A percentile compares a stretch with the other conserved stretches of the same genome.
These are phyloP conservation scores for Eucommia ulmoides DNA, from an alignment of 257 asterid genomes.

Conservation along the genomic window DNA sequence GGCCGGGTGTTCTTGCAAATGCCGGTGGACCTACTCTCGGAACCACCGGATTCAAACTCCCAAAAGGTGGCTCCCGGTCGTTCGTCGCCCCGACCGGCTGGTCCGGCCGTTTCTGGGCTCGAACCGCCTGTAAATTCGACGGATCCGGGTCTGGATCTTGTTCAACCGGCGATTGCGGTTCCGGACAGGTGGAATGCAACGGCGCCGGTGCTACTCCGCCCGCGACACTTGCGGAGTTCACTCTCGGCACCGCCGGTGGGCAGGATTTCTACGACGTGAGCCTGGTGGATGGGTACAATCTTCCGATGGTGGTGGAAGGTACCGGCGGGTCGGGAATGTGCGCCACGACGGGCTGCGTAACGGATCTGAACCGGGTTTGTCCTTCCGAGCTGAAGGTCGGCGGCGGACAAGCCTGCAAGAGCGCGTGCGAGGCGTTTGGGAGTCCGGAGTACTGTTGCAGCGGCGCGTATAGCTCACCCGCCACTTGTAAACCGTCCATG, in stretches of 20 bases:
- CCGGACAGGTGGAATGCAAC: constrained; percentile 64
- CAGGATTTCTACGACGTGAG: constrained; percentile 82
- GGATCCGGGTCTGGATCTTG: constrained; percentile 50
- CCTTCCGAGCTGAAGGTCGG: constrained; percentile 71
- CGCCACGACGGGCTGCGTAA: constrained; percentile 86
- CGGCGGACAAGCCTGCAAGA: constrained; percentile 62
- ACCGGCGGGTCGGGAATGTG: constrained; percentile 84
- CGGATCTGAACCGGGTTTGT: constrained; percentile 84
- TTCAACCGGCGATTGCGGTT: constrained; percentile 76
- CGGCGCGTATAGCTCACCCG: constrained; percentile 76
- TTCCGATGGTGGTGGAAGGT: constrained; percentile 71
- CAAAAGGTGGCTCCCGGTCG: constrained; percentile 42
- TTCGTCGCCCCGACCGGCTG: constrained; percentile 79
- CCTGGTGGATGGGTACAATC: constrained; percentile 88
- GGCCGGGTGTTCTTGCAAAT: constrained; percentile 91
- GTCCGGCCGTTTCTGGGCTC: constrained; percentile 95
- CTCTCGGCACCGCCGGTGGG: constrained; percentile 53
- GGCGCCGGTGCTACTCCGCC: constrained; percentile 96
- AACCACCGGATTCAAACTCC: constrained; percentile 83
- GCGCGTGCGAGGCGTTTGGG: constrained; percentile 90
- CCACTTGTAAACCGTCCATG: constrained; percentile 69
- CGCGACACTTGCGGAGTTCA: constrained; percentile 86
- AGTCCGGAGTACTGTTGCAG: constrained; percentile 83
- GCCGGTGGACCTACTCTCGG: constrained; percentile 70
- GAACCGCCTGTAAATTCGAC: constrained; percentile 69